Evolutionary conservation across 1,284 basidiomycete genomes (phyloP), one percentile per base, ranked within the genome.

Genomic region (Gomphus sp.): DNA sequence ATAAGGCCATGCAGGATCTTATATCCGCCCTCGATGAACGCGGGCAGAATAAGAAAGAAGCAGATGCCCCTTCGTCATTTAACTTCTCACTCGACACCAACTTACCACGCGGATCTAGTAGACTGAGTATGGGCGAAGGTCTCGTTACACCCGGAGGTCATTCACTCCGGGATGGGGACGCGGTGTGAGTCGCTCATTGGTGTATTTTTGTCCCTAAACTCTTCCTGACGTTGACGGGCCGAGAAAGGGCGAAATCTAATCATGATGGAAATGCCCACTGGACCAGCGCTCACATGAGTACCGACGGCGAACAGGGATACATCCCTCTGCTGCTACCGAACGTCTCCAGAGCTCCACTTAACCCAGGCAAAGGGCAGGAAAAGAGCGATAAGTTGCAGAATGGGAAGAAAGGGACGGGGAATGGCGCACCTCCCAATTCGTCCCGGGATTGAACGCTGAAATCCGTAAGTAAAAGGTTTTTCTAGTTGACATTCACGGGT

Each of bases 101-200:
- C 34, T 22, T 28, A 9, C 31, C 22, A 4, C 2, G 12, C 0
- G 22, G 6, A 45, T 28, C 14, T 22, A 58, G 57, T 22, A 58
- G 57, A 31, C 57, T 58, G 10, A 58, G 57, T 49, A 39, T 52
- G 37, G 57, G 57, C 31, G 57, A 58, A 12, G 57, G 50, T 2
- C 57, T 52, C 18, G 36, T 58, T 11, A 55, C 54, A 6, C 54
- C 54, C 39, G 54, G 39, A 14, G 54, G 44, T 16, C 43, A 55
- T 47, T 47, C 54, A 2, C 39, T 53, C 25, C 52, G 18, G 10
- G 39, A 53, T 25, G 36, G 25, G n/a, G 39, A 53, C 36, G 10
- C n/a, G 2, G 39, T 36, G 52, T 53, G 16, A 53, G 52, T 33
- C 9, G 31, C 34, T 8, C 22, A 1, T 25, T 25, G 1, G 11